These are phyloP conservation scores for Eimeria praecox DNA, from an alignment of 169 alveolate species.

Conservation along the genomic window DNA sequence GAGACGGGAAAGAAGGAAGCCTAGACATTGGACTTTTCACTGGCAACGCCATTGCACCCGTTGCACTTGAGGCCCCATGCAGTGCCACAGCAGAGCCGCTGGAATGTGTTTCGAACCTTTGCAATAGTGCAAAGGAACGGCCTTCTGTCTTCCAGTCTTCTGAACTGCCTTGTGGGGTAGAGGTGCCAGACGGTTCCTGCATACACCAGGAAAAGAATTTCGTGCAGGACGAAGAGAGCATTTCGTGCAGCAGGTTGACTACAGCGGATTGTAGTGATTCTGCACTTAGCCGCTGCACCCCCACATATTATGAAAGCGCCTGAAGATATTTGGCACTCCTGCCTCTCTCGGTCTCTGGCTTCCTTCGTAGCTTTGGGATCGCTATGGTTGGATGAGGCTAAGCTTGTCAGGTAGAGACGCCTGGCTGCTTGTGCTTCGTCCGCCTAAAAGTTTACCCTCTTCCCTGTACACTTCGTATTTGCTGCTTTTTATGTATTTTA, in stretches of 20 bases:
- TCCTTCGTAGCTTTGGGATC: not conserved
- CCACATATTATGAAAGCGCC: conserved; percentile 34
- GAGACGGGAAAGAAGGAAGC: not conserved
- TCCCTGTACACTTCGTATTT: not conserved
- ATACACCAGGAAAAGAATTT: not conserved
- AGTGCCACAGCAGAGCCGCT: not conserved
- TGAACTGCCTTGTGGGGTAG: conserved; percentile 21
- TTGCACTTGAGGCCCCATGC: conserved; percentile 8
- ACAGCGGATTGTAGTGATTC: conserved; percentile 60
- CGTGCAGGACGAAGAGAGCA: conserved; percentile 55
- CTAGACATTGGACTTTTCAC: not conserved
- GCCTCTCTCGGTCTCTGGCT: not conserved
- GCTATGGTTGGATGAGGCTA: not conserved
- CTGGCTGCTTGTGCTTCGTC: not conserved
- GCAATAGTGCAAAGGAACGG: not conserved
- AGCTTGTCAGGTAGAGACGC: not conserved
- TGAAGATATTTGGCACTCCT: not conserved
- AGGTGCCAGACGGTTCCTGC: not conserved
- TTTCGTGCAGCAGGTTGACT: conserved; percentile 65
- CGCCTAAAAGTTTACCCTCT: not conserved
- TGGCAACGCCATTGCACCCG: not conserved
- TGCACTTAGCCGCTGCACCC: conserved; percentile 64
- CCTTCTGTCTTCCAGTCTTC: not conserved
- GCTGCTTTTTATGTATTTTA: conserved; percentile 38
- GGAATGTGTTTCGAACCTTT: not conserved